Percentiles rank a stretch among this genome's conserved stretches.
phyloP scores from a whole-genome alignment of 345 rosid species.

The Gossypioides kirkii region DNA sequence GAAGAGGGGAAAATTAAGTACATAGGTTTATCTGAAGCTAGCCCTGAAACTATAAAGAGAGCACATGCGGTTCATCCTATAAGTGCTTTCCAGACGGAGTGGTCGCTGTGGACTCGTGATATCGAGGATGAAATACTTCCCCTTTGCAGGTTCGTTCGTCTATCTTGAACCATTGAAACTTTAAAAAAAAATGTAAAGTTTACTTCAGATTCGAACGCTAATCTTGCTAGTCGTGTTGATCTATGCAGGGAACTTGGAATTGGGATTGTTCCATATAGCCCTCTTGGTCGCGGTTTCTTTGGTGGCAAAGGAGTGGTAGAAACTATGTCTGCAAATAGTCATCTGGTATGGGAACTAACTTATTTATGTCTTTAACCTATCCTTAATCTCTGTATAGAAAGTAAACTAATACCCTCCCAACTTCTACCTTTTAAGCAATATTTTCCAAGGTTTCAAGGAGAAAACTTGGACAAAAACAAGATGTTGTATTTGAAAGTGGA shows the following conservation, averaged over 20 bases:
- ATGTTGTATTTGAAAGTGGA: slow-evolving; percentile 21
- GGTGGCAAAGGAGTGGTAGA: slow-evolving; percentile 41
- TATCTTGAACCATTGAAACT: background rate
- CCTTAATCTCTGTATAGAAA: background rate
- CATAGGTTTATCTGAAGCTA: slow-evolving; percentile 20
- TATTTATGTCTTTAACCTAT: background rate
- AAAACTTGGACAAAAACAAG: slow-evolving; percentile 29
- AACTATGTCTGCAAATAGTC: slow-evolving; percentile 25
- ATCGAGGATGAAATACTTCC: slow-evolving; percentile 18
- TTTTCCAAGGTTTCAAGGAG: slow-evolving; percentile 29
- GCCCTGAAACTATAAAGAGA: slow-evolving; percentile 15
- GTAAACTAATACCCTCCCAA: background rate
- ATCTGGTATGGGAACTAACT: slow-evolving; percentile 20
- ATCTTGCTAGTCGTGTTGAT: background rate
- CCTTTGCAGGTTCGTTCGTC: slow-evolving; percentile 16
- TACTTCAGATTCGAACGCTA: background rate
- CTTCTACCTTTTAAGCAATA: background rate
- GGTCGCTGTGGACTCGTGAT: slow-evolving; percentile 18
- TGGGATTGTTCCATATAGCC: slow-evolving; percentile 49
- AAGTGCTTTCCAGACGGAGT: slow-evolving; percentile 15
- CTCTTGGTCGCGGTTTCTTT: slow-evolving; percentile 51
- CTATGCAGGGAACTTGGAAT: slow-evolving; percentile 45
- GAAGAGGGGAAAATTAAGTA: slow-evolving; percentile 16
- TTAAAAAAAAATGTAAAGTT: background rate
- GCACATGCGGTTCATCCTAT: slow-evolving; percentile 9